phyloP scores from a whole-genome alignment of 2,329 filamentous ascomycete genomes.

The Aureobasidium sp. region DNA sequence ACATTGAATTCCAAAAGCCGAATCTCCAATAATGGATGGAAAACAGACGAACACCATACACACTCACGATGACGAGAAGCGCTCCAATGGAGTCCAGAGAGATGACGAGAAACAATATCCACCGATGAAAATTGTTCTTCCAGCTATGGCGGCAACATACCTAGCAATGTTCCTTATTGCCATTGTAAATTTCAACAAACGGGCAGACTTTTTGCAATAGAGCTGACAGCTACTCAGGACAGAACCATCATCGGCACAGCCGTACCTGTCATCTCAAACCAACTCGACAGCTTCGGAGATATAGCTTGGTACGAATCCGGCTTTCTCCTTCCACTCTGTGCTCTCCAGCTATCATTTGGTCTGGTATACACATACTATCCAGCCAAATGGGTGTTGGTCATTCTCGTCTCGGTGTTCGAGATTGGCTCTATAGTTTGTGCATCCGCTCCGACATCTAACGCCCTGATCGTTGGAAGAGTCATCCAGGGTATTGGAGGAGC shows the following conservation, averaged over 20 bases:
- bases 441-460: slow-evolving; percentile 36
- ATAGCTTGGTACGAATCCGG: slow-evolving; percentile 41
- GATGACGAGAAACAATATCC: slow-evolving; percentile 19
- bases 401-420: slow-evolving; percentile 32
- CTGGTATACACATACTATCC: slow-evolving; percentile 33
- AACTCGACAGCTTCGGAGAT: slow-evolving; percentile 38
- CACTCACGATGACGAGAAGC: neutral
- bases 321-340: slow-evolving; percentile 35
- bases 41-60: neutral
- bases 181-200: slow-evolving; percentile 19
- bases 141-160: slow-evolving; percentile 30
- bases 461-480: slow-evolving; percentile 43
- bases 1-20: too few species aligned
- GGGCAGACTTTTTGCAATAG: neutral
- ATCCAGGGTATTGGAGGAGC: slow-evolving; percentile 47
- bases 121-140: slow-evolving; percentile 21
- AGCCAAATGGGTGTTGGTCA: slow-evolving; percentile 35
- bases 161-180: slow-evolving; percentile 32
- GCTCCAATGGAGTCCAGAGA: neutral
- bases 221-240: slow-evolving; percentile 10
- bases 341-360: slow-evolving; percentile 35
- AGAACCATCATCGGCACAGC: slow-evolving; percentile 34
- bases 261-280: slow-evolving; percentile 39
- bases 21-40: neutral
- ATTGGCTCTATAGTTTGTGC: slow-evolving; percentile 43